Evolutionary conservation across 768 basidiomycete genomes (phyloP).

Genomic region (Strobilomyces dryophilus): DNA sequence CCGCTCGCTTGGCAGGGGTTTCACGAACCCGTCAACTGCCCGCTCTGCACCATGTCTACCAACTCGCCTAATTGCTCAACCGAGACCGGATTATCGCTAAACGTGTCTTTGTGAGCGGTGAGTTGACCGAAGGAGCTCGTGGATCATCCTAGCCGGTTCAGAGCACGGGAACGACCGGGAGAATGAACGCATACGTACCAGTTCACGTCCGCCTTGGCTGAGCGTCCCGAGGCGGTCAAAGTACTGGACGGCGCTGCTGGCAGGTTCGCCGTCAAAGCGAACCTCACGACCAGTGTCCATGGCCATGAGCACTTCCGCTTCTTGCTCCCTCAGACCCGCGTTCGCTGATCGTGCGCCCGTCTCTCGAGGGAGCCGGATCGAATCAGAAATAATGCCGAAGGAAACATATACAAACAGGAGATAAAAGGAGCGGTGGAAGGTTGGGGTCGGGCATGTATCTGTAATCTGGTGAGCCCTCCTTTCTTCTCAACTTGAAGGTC

Average conservation of each 20-base stretch:
- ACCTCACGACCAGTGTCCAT: conserved; percentile 66
- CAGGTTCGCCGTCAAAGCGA: conserved; percentile 53
- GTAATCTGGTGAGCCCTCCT: conserved; percentile 95
- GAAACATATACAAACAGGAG: conserved; percentile 36
- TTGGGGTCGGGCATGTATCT: conserved; percentile 98
- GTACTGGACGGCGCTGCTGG: conserved; percentile 61
- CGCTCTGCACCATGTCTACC: conserved; percentile 66
- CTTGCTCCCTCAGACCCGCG: conserved; percentile 54
- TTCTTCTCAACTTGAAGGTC: conserved; percentile 80
- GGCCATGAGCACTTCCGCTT: conserved; percentile 71
- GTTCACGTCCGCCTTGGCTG: conserved; percentile 76
- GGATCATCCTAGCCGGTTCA: conserved; percentile 65
- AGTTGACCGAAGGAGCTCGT: conserved; percentile 85
- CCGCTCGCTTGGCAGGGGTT: background rate
- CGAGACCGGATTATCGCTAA: conserved; percentile 57
- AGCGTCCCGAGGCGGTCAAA: conserved; percentile 70
- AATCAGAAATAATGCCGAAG: background rate
- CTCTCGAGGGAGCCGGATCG: conserved; percentile 52
- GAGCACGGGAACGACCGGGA: background rate
- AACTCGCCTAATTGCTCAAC: conserved; percentile 67
- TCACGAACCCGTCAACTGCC: conserved; percentile 61
- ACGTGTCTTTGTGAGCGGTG: conserved; percentile 52
- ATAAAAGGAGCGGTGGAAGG: conserved; percentile 63
- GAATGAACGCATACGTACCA: conserved; percentile 51
- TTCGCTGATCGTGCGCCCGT: conserved; percentile 54